A percentile compares a stretch with the other conserved stretches of the same genome.
These are phyloP conservation scores for Populus tomentosa DNA, from an alignment of 441 rosid species.

Conservation along the genomic window DNA sequence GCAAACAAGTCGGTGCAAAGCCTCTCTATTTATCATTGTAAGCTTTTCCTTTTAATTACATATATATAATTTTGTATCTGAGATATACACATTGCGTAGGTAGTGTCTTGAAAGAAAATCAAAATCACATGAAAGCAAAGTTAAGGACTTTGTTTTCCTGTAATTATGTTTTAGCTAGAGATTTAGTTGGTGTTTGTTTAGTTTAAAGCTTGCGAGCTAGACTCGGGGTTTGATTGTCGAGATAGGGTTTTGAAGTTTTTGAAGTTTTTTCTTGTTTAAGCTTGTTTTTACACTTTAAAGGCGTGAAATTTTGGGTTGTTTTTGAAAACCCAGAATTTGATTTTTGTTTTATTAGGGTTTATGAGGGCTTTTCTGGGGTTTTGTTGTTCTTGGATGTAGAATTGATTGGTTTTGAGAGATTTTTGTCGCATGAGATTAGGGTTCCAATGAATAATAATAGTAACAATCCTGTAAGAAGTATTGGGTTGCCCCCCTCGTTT, in stretches of 20 bases:
- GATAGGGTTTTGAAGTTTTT: constrained; percentile 15
- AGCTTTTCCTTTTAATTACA: background rate
- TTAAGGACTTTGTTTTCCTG: background rate
- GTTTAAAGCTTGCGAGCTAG: background rate
- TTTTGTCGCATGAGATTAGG: constrained; percentile 5
- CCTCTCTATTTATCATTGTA: background rate
- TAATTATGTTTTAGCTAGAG: background rate
- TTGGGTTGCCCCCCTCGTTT: constrained; percentile 35
- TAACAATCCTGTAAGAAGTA: constrained; percentile 28
- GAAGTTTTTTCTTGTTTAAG: constrained; percentile 10
- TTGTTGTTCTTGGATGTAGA: constrained; percentile 11
- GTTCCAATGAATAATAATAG: constrained; percentile 35
- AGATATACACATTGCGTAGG: background rate
- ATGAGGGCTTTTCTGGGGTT: constrained; percentile 6
- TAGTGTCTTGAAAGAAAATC: background rate
- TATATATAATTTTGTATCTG: background rate
- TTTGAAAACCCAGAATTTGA: background rate
- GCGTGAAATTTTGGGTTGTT: background rate
- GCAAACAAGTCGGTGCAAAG: background rate
- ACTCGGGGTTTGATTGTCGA: constrained; percentile 5
- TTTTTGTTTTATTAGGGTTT: background rate
- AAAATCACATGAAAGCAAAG: background rate
- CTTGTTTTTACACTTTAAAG: background rate
- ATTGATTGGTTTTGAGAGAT: constrained; percentile 15
- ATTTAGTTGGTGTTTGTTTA: background rate